A percentile compares a stretch with the other conserved stretches of the same genome.
These are phyloP conservation scores for Chaetomiaceae sp. DNA, from an alignment of 2,329 filamentous ascomycete species.

Conservation along the genomic window DNA sequence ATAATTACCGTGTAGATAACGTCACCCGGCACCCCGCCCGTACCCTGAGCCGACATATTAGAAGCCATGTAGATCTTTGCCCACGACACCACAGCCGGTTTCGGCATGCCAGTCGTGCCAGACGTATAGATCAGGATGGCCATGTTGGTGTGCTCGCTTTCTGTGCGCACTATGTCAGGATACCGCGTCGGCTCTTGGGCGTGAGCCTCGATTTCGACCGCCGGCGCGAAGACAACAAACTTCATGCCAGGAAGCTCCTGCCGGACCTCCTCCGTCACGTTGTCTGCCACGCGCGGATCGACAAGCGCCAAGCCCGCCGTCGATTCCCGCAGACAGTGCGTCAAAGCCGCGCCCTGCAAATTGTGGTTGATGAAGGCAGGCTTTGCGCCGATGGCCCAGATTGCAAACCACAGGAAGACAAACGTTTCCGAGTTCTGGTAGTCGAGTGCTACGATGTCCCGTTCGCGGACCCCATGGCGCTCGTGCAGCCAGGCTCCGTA, in stretches of 20 bases:
- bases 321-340: conserved; percentile 67
- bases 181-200: conserved; percentile 51
- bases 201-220: conserved; percentile 50
- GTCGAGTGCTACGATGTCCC: conserved; percentile 77
- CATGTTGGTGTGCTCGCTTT: conserved; percentile 52
- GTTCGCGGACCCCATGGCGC: conserved; percentile 57
- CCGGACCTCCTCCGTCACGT: conserved; percentile 54
- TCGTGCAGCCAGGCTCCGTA: conserved; percentile 73
- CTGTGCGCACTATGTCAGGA: conserved; percentile 52
- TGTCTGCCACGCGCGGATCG: conserved; percentile 54
- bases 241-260: conserved; percentile 46
- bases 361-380: conserved; percentile 89
- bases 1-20: conserved; percentile 72
- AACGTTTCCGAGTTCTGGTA: conserved; percentile 75
- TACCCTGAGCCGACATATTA: conserved; percentile 50
- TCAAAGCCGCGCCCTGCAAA: conserved; percentile 62
- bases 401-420: conserved; percentile 69
- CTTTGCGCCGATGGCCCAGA: conserved; percentile 78
- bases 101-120: conserved; percentile 80
- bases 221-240: conserved; percentile 57
- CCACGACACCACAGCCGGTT: conserved; percentile 71
- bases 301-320: conserved; percentile 64
- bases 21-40: conserved; percentile 55
- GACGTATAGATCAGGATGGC: conserved; percentile 78
- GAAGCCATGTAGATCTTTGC: conserved; percentile 55